phyloP scores from a whole-genome alignment of 2,329 filamentous ascomycete species.

The Chaetothyriales sp. region DNA sequence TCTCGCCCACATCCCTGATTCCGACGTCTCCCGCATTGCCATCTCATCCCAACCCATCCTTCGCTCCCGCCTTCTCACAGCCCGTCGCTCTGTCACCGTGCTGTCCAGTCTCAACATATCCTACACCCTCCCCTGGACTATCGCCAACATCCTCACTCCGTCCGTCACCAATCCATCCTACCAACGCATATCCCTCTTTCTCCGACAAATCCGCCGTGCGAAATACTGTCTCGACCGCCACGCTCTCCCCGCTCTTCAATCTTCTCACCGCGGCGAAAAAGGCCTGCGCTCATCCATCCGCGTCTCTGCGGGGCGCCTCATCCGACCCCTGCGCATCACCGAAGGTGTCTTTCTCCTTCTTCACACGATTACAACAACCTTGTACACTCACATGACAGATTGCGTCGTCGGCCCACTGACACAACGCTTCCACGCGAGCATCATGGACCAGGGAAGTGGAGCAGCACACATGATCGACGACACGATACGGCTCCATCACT shows the following conservation, averaged over 20 bases:
- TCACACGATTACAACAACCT: constrained; percentile 61
- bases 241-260: constrained; percentile 19
- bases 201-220: constrained; percentile 65
- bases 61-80: constrained; percentile 23
- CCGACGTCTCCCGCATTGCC: constrained; percentile 51
- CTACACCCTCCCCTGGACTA: constrained; percentile 53
- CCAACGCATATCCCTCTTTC: constrained; percentile 57
- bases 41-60: constrained; percentile 32
- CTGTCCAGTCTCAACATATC: constrained; percentile 51
- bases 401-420: constrained; percentile 54
- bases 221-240: constrained; percentile 49
- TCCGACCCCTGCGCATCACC: constrained; percentile 26
- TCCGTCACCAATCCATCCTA: constrained; percentile 47
- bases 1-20: constrained; percentile 39
- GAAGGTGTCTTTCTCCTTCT: constrained; percentile 50
- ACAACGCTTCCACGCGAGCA: constrained; percentile 40
- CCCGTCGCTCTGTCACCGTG: constrained; percentile 45
- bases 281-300: constrained; percentile 22
- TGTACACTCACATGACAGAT: constrained; percentile 64
- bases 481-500: constrained; percentile 59
- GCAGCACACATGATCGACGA: constrained; percentile 52
- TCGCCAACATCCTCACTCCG: constrained; percentile 57
- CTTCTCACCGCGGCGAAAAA: background rate
- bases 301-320: constrained; percentile 35
- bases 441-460: constrained; percentile 31